phyloP scores from a whole-genome alignment of 192 early-diverging fungal species.

The Coemansia interrupta region DNA sequence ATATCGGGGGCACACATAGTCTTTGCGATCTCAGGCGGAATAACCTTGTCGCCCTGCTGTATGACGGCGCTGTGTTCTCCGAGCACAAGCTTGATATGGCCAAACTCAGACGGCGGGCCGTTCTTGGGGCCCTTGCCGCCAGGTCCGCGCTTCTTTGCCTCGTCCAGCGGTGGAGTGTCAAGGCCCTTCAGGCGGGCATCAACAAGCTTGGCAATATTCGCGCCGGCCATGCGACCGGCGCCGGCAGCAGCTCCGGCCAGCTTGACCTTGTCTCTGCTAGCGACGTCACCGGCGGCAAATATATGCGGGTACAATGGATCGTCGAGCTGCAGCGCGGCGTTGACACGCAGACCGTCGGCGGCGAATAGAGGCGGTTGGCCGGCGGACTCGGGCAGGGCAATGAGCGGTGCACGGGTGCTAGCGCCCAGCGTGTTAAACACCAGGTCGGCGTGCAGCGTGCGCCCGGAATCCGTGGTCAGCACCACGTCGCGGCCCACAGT shows the following conservation, averaged over 20 bases:
- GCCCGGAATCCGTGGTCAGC: constrained; percentile 25
- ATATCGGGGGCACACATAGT: constrained; percentile 37
- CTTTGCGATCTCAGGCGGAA: constrained; percentile 33
- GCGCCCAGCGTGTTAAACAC: constrained; percentile 40
- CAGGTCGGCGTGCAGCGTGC: constrained; percentile 26
- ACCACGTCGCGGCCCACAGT: constrained; percentile 36
- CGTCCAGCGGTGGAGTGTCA: constrained; percentile 1
- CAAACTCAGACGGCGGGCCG: background rate
- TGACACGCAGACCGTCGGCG: constrained; percentile 50
- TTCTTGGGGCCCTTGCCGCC: background rate
- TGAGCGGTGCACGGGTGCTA: constrained; percentile 26
- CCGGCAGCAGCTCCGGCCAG: constrained; percentile 32
- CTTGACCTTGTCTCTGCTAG: constrained; percentile 38
- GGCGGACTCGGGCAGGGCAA: constrained; percentile 36
- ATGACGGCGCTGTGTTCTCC: constrained; percentile 39
- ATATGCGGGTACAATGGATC: constrained; percentile 64
- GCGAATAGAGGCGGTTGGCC: constrained; percentile 25
- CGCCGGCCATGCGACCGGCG: constrained; percentile 26
- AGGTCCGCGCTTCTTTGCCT: background rate
- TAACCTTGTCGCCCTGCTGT: constrained; percentile 26
- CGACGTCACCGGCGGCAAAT: constrained; percentile 74
- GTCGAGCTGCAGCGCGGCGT: constrained; percentile 62
- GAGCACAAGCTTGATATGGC: constrained; percentile 43
- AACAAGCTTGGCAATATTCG: constrained; percentile 34
- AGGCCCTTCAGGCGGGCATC: constrained; percentile 2